Conservation (phyloP, 805 yeast species). For the Millerozyma miso region DNA sequence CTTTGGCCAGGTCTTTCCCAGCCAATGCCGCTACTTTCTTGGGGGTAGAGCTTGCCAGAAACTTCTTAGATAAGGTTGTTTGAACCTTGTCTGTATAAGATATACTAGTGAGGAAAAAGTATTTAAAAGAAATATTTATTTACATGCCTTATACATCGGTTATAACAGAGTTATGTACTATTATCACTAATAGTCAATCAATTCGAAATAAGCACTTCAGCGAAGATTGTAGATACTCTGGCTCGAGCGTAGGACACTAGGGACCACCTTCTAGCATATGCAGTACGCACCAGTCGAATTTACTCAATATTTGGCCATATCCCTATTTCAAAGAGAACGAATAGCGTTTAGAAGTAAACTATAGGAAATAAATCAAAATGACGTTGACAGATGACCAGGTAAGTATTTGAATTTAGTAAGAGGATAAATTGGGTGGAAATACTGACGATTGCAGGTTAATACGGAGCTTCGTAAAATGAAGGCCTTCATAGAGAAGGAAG, state of each 20-base stretch:
- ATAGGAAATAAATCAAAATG: slow-evolving; percentile 11
- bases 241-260: too few species aligned
- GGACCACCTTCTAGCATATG: too few species aligned
- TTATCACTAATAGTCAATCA: too few species aligned
- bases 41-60: slow-evolving; percentile 82
- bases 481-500: slow-evolving; percentile 97
- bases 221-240: too few species aligned
- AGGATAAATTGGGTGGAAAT: not conserved
- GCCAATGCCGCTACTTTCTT: slow-evolving; percentile 99
- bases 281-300: not conserved
- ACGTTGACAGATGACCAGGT: slow-evolving; percentile 31
- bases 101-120: not conserved
- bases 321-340: not conserved
- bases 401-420: slow-evolving; percentile 11
- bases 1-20: slow-evolving; percentile 90
- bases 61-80: slow-evolving; percentile 33
- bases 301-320: not conserved
- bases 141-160: too few species aligned
- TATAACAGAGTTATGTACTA: too few species aligned
- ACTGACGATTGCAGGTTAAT: slow-evolving; percentile 56
- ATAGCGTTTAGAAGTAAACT: not conserved
- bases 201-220: too few species aligned
- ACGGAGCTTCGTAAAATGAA: slow-evolving; percentile 97
- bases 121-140: too few species aligned
- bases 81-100: slow-evolving; percentile 11